phyloP scores from a whole-genome alignment of 2,329 filamentous ascomycete genomes.

The Byssothecium circinans region DNA sequence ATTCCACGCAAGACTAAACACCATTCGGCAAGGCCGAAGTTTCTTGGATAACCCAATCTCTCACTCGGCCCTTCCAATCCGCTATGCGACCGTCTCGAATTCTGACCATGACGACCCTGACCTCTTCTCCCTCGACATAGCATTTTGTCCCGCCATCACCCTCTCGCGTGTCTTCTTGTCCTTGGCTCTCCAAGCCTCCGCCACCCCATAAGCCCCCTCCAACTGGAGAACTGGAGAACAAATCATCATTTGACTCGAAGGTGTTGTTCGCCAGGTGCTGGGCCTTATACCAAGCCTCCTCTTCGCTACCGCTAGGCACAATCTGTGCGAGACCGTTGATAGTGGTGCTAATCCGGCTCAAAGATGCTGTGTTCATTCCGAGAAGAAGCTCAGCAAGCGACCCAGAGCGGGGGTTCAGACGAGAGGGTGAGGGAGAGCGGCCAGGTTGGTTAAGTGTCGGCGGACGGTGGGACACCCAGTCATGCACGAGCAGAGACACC shows the following conservation, averaged over 20 bases:
- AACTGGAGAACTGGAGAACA: slow-evolving; percentile 33
- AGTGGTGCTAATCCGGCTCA: slow-evolving; percentile 87
- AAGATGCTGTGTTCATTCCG: slow-evolving; percentile 85
- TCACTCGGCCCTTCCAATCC: slow-evolving; percentile 92
- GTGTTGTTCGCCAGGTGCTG: slow-evolving; percentile 91
- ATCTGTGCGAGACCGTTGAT: slow-evolving; percentile 87
- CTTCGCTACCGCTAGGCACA: slow-evolving; percentile 70
- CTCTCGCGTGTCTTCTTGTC: slow-evolving; percentile 44
- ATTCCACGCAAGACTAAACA: not conserved
- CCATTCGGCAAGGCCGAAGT: slow-evolving; percentile 3
- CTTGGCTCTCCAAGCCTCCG: slow-evolving; percentile 45
- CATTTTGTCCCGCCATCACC: slow-evolving; percentile 58
- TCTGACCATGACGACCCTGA: slow-evolving; percentile 81
- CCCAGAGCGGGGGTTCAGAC: slow-evolving; percentile 56
- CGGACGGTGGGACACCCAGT: slow-evolving; percentile 94
- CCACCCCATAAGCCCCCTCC: slow-evolving; percentile 49
- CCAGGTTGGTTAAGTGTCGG: slow-evolving; percentile 63
- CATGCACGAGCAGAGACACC: slow-evolving; percentile 93
- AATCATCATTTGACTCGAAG: slow-evolving; percentile 57
- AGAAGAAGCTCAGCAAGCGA: slow-evolving; percentile 81
- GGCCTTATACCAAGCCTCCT: slow-evolving; percentile 81
- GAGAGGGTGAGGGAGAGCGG: slow-evolving; percentile 64
- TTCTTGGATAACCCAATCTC: slow-evolving; percentile 64
- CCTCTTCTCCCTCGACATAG: slow-evolving; percentile 79
- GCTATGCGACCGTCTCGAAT: slow-evolving; percentile 85